Evolutionary conservation across 176 grass and related monocot species (phyloP), one percentile per base, ranked within the genome.

Genomic region (Rhynchospora tenuis): DNA sequence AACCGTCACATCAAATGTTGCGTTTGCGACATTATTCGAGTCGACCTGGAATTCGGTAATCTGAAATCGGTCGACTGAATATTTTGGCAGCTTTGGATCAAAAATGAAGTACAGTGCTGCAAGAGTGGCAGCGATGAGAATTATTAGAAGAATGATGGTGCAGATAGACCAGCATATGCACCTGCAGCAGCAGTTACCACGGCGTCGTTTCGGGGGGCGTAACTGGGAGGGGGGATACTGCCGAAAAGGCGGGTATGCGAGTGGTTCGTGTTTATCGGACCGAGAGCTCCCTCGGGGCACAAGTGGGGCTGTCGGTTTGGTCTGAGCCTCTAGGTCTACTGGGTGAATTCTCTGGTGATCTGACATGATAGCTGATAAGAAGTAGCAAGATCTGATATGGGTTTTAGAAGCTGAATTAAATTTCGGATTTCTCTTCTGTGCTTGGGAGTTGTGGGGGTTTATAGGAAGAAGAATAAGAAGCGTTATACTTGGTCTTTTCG

Each of bases 261-360:
- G 16, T n/a, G 60, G 78, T 64, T 91, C 79, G 56, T 85, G 81
- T 80, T 94, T 94, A 64, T 98, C 86, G 0, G 95, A 90, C 1
- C 95, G 86, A 57, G 83, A 87, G 16, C 79, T 76, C 20, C 73
- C 80, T 2, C 55, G 43, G 0, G 84, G 80, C n/a, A 93, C 87
- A 15, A 93, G 90, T 57, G 95, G 92, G 9, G 68, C 82, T 15
- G 92, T 24, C 1, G 90, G 72, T 38, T 77, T 81, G 9, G 55
- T 76, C 2, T 87, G 89, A 23, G 92, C 46, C 76, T 98, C 95
- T 57, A 98, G 52, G 69, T 98, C 92, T 6, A 84, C 89, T 12
- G 95, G 92, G 82, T 98, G 95, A 68, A 98, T 94, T 78, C 85
- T 17, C 90, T 94, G 95, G 28, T 91, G 90, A 43, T 98, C 92